Base-by-base conservation (phyloP, 768 basidiomycete genomes). In the Terana coerulea region DNA sequence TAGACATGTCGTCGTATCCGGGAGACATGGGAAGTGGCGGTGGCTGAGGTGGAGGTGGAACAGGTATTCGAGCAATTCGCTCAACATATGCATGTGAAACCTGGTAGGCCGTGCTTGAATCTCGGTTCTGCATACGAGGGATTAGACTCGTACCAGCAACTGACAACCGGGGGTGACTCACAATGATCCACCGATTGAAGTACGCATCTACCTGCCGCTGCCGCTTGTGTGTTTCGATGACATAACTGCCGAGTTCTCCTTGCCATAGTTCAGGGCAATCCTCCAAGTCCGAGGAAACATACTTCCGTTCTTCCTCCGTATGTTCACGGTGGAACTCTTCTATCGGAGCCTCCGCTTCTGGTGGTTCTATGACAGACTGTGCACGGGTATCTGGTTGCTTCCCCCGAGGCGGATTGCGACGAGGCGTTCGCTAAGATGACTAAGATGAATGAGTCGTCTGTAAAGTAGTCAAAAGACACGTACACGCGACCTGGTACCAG, bases 241-340 rank as follows among this genome's bases (percentile, higher is more conserved):
- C 74, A 60, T 91, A 92, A 51, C 80, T 80, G 47, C 75, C 73
- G 14, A 91, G 74, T 61, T 88, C 88, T 22, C 72, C 75, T 37
- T 72, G 69, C 91, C 91, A 92, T 14, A 92, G 63, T 53, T 91
- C 89, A 58, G 79, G 77, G 56, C 83, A 89, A 53, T 91, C 90
- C 25, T 90, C 88, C 55, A 92, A 71, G 73, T 92, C 90, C 19
- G 90, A 91, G 15, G 88, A 88, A 10, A 70, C 67, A 11, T 79
- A 69, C 33, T 70, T 69, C 41, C 59, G 68, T 26, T 75, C 76
- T 28, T 81, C 78, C 49, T 61, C 69, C 47, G 56, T 69, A 49
- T 57, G 67, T 61, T 61, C 64, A 50, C 57, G 60, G 36, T 62
- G 51, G 28, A 33, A 34, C 36, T 66, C 66, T 22, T 71, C 66